phyloP scores from a whole-genome alignment of 2,329 filamentous ascomycete species.

The Sarocladium brachiariae region DNA sequence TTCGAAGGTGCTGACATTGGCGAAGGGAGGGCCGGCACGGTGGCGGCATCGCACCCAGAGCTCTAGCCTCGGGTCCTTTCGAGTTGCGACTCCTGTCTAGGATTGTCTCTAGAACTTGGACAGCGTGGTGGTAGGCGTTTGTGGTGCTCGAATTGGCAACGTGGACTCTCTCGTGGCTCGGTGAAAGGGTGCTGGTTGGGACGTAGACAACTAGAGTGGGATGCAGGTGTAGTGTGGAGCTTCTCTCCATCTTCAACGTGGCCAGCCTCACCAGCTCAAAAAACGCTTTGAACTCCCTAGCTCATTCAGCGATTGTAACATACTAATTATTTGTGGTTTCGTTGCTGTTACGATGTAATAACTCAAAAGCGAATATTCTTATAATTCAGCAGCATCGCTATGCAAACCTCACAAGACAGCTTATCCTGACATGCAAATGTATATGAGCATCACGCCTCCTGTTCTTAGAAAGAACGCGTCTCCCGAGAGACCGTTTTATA shows the following conservation, averaged over 20 bases:
- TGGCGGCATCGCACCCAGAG: conserved; percentile 35
- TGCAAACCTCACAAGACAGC: conserved; percentile 1
- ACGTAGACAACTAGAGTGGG: not conserved
- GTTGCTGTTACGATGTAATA: too few relatives aligned
- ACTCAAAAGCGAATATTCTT: too few relatives aligned
- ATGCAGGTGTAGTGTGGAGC: conserved; percentile 5
- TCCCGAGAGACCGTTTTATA: conserved; percentile 34
- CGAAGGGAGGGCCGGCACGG: conserved; percentile 26
- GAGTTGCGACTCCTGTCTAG: not conserved
- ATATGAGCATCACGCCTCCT: not conserved
- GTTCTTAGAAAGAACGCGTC: not conserved
- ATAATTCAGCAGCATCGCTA: conserved; percentile 3
- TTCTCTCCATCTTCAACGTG: conserved; percentile 1
- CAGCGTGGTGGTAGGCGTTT: too few relatives aligned
- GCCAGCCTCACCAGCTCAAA: not conserved
- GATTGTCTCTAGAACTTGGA: too few relatives aligned
- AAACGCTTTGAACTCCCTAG: too few relatives aligned
- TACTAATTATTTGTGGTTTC: too few relatives aligned
- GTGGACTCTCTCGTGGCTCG: conserved; percentile 5
- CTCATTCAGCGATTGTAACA: too few relatives aligned
- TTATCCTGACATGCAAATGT: not conserved
- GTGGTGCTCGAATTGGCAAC: not conserved
- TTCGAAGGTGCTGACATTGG: conserved; percentile 43
- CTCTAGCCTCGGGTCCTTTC: conserved; percentile 14
- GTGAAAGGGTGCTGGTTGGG: not conserved